Conservation (phyloP, 2,329 filamentous ascomycete species). For the Aspergillus novofumigatus region DNA sequence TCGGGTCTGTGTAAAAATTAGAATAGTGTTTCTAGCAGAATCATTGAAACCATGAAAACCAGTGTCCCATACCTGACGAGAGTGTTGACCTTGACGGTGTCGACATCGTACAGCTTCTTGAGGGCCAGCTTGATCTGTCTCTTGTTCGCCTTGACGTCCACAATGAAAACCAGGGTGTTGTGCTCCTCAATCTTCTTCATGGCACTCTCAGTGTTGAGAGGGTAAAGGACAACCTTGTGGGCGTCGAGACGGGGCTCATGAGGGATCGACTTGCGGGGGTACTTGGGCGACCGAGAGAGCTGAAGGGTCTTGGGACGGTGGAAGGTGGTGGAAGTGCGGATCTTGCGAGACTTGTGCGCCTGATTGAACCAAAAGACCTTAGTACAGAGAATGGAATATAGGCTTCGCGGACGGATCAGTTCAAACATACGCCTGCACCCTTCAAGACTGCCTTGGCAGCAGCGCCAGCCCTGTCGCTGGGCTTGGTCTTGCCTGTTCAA, state of each 20-base stretch:
- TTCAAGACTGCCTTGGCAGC: conserved; percentile 95
- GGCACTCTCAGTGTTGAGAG: conserved; percentile 98
- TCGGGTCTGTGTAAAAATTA: conserved; percentile 62
- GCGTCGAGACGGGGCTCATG: conserved; percentile 89
- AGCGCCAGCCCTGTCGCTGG: conserved; percentile 71
- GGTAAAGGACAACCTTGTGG: conserved; percentile 96
- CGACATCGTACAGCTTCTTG: conserved; percentile 99
- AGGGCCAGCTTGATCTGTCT: conserved; percentile 96
- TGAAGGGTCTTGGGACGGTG: conserved; percentile 95
- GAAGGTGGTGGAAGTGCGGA: conserved; percentile 90
- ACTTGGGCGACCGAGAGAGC: conserved; percentile 87
- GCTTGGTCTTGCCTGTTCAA: conserved; percentile 53
- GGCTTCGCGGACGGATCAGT: background rate
- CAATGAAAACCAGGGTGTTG: conserved; percentile 98
- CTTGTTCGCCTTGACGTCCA: conserved; percentile 98
- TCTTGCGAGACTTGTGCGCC: conserved; percentile 88
- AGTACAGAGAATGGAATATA: conserved; percentile 3
- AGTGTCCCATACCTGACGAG: conserved; percentile 72
- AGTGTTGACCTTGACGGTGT: conserved; percentile 98
- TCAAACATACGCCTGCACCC: conserved; percentile 84
- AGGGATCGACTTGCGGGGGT: conserved; percentile 91
- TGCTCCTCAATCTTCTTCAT: conserved; percentile 99
- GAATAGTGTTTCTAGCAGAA: background rate
- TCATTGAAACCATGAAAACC: background rate
- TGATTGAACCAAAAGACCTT: conserved; percentile 31